Conservation (phyloP, 805 yeast genomes). For the Blastobotrys attinorum region DNA sequence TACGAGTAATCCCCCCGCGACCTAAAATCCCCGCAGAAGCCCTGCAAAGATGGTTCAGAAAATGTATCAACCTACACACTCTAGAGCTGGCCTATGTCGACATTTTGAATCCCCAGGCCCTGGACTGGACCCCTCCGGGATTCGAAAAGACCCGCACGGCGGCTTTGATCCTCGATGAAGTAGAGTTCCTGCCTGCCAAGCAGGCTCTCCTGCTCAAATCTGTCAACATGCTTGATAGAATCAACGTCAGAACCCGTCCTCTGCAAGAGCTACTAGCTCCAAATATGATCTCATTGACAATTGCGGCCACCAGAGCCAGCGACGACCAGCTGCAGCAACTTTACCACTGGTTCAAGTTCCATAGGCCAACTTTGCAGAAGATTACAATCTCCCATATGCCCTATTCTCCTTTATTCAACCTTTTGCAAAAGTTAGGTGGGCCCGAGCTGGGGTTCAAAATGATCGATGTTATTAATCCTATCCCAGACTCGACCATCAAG, state of each 20-base stretch:
- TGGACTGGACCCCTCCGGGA: slow-evolving; percentile 1
- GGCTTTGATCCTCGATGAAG: neutral
- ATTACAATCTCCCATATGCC: neutral
- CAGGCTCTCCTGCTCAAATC: neutral
- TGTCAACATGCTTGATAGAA: neutral
- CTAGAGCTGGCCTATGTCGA: neutral
- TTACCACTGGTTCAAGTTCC: neutral
- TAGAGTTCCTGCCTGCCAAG: neutral
- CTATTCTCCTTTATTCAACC: neutral
- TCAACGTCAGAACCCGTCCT: neutral
- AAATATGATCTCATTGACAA: neutral
- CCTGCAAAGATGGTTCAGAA: neutral
- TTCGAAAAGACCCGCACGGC: neutral
- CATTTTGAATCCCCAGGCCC: neutral
- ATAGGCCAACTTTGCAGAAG: neutral
- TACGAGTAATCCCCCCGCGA: neutral
- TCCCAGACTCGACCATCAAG: neutral
- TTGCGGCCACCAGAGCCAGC: neutral
- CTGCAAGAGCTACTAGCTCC: neutral
- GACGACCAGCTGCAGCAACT: neutral
- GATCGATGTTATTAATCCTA: neutral
- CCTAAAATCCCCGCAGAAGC: neutral
- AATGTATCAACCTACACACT: neutral
- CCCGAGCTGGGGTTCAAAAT: neutral
- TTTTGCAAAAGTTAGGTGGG: neutral